Evolutionary conservation across 2,329 filamentous ascomycete genomes (phyloP), one percentile per base, ranked within the genome.

Genomic region (Cladosporium sp.): DNA sequence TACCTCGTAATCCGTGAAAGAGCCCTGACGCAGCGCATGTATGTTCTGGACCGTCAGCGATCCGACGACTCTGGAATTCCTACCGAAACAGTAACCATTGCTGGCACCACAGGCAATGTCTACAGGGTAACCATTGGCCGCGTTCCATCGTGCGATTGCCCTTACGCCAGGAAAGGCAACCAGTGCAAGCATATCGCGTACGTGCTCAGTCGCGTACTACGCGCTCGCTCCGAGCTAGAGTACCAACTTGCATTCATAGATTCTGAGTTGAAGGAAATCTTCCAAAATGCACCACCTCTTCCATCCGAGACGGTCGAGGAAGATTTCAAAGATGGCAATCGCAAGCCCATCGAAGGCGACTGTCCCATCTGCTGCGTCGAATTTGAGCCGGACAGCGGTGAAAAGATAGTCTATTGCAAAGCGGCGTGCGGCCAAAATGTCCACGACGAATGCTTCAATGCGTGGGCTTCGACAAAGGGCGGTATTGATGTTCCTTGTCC

Each of bases 161-260:
- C 63, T 2, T 54, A 65, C 37, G 63, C 62, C 2, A 44, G 29
- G 12, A 63, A 61, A 34, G 56, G 60, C 11, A 77, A 80, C 7
- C 79, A 83, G 60, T 86, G 82, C 73, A 85, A 85, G 60, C 84
- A 87, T 57, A 70, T 84, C 15, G 56, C 85, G 24, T 86, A 82
- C 59, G 79, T 81, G 24, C 72, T 85, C 47, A 65, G 77, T 40
- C 78, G 79, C 20, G 77, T 82, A 2, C 71, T 85, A 27, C 82
- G 80, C 66, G 80, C 75, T 1, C 75, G 74, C 0, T 64, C 71
- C 29, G 63, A 82, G 30, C 69, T 84, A 2, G 73, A 75, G 42
- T 84, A 83, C 54, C 82, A 85, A 60, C 68, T 82, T n/a, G 81
- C 81, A 1, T 78, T 85, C 54, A 63, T 83, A 17, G 73, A 76